Evolutionary conservation across 2,329 filamentous ascomycete genomes (phyloP), one percentile per base, ranked within the genome.

Genomic region (Ophiostoma novo-ulmi): DNA sequence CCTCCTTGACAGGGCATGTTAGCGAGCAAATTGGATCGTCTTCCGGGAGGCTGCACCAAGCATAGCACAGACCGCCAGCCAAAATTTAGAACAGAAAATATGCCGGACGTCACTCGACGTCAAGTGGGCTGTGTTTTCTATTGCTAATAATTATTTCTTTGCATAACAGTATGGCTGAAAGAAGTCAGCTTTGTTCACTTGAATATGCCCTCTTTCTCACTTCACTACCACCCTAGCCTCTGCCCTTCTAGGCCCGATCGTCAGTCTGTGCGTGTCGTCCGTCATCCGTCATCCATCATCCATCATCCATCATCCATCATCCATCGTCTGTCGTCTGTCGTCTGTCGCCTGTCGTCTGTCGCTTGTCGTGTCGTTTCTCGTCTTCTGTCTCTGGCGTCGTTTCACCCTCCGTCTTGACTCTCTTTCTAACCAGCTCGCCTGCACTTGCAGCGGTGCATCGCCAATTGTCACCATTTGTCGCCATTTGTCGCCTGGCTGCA

Each of bases 21-120:
- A 38, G 20, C 35, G 52, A 66, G 68, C 71, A 71, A 70, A 70
- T 71, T 70, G 69, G 71, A 72, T 72, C 65, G 63, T n/a, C 68
- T 71, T 36, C 70, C 70, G 68, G 63, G 13, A 41, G 11, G 70
- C 64, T 65, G 70, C 68, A 65, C 69, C 67, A 66, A 31, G n/a
- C 38, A 35, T 22, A 69, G 61, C 67, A 41, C 58, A 17, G 35
- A 70, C 68, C 68, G 55, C 63, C 64, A 69, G 39, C 70, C 65
- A 68, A 61, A 35, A 13, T 5, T 48, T 8, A n/a, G 44, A 48
- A 7, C 65, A 39, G 35, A 39, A 44, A 64, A 67, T 65, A 35
- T 61, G 64, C 65, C 66, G 52, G 63, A 61, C 66, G 48, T 70
- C 65, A 71, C 70, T 71, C 55, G 68, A 71, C 70, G 35, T 36